Evolutionary conservation across 306 rosid genomes (phyloP).

Genomic region (Pueraria montana): DNA sequence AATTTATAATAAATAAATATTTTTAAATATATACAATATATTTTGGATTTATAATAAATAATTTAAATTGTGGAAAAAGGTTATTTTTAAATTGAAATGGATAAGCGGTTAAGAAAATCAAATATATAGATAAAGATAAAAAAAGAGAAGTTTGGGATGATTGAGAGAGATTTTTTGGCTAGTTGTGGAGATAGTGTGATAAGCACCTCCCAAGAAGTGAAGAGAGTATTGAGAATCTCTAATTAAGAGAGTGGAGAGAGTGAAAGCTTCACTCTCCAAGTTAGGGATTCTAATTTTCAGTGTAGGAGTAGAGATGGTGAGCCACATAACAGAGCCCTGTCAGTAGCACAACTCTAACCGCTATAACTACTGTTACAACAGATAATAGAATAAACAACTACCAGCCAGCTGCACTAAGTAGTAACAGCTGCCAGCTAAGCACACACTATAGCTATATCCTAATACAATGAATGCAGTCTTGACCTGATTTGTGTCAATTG

Average conservation of each 20-base stretch:
- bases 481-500: conserved; percentile 19
- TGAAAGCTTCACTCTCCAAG: neutral
- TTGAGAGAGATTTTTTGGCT: neutral
- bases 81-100: neutral
- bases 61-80: neutral
- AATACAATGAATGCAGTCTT: conserved; percentile 5
- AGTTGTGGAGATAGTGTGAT: neutral
- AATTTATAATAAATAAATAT: too few species aligned
- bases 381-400: neutral
- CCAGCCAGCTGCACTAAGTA: neutral
- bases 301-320: neutral
- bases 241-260: neutral
- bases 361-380: neutral
- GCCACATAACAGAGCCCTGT: neutral
- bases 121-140: neutral
- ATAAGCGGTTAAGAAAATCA: neutral
- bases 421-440: neutral
- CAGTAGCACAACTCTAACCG: neutral
- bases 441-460: neutral
- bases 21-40: too few species aligned
- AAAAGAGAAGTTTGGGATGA: neutral
- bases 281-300: neutral
- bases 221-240: neutral
- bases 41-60: too few species aligned
- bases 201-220: neutral